Evolutionary conservation across 2,329 filamentous ascomycete species (phyloP).

Genomic region (Fusarium brevicatenulatum): DNA sequence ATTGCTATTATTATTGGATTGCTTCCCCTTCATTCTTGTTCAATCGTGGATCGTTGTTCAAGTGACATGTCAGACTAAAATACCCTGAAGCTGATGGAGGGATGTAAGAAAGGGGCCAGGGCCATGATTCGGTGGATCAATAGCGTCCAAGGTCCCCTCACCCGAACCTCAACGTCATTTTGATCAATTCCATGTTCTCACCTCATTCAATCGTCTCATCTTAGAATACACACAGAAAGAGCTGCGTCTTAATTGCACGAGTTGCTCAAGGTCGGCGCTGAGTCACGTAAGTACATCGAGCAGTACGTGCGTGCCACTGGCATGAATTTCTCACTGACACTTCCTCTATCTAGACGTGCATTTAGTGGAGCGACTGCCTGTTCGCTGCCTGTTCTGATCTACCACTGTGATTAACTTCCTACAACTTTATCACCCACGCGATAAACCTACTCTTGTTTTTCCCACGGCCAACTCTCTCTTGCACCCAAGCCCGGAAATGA

Average conservation of each 20-base stretch:
- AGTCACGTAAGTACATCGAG: background rate
- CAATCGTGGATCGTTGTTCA: background rate
- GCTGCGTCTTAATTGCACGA: background rate
- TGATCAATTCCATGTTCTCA: background rate
- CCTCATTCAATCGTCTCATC: background rate
- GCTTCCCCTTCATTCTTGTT: background rate
- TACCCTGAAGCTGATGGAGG: background rate
- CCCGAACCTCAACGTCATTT: slow-evolving; percentile 9
- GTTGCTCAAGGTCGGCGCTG: background rate
- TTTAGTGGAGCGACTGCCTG: slow-evolving; percentile 30
- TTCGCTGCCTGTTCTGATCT: slow-evolving; percentile 25
- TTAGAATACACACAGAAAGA: background rate
- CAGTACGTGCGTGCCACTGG: background rate
- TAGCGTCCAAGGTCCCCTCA: background rate
- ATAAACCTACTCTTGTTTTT: background rate
- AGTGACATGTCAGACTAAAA: background rate
- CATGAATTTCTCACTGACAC: background rate
- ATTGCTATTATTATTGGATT: background rate
- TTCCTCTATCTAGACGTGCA: background rate
- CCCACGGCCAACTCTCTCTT: background rate
- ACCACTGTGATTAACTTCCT: background rate
- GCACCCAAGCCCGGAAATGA: background rate
- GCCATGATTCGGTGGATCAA: slow-evolving; percentile 7
- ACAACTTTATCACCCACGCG: background rate
- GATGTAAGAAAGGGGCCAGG: background rate